These are phyloP conservation scores for Fusarium succisae DNA, from an alignment of 2,329 filamentous ascomycete species.

Conservation along the genomic window DNA sequence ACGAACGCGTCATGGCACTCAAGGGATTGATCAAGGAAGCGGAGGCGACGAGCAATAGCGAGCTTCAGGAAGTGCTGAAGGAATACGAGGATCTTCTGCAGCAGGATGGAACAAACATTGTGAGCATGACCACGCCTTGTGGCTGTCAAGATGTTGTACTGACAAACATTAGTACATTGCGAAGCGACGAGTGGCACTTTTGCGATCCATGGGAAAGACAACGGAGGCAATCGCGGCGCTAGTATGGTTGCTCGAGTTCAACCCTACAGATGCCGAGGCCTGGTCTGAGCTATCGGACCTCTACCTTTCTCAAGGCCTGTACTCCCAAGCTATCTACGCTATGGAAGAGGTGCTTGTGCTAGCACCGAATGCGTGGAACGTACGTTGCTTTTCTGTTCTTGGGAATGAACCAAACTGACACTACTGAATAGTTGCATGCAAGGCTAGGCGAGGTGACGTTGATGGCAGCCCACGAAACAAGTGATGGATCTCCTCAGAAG, in stretches of 20 bases:
- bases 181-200: slow-evolving; percentile 83
- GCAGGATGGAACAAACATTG: slow-evolving; percentile 81
- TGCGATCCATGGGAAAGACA: slow-evolving; percentile 76
- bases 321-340: slow-evolving; percentile 84
- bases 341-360: slow-evolving; percentile 90
- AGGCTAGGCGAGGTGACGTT: slow-evolving; percentile 85
- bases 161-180: slow-evolving; percentile 72
- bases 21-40: slow-evolving; percentile 87
- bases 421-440: slow-evolving; percentile 76
- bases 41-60: slow-evolving; percentile 71
- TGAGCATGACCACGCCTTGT: slow-evolving; percentile 52
- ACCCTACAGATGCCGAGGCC: slow-evolving; percentile 89
- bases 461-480: slow-evolving; percentile 66
- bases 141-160: slow-evolving; percentile 20
- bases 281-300: slow-evolving; percentile 93
- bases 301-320: slow-evolving; percentile 82
- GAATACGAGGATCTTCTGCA: slow-evolving; percentile 81
- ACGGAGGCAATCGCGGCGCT: slow-evolving; percentile 80
- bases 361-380: slow-evolving; percentile 94
- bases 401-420: slow-evolving; percentile 31
- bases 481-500: slow-evolving; percentile 55
- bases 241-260: slow-evolving; percentile 79
- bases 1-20: slow-evolving; percentile 87
- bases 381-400: slow-evolving; percentile 55
- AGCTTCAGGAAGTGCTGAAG: slow-evolving; percentile 74